phyloP scores from a whole-genome alignment of 2,329 filamentous ascomycete species.

The Monilinia vaccinii-corymbosi region DNA sequence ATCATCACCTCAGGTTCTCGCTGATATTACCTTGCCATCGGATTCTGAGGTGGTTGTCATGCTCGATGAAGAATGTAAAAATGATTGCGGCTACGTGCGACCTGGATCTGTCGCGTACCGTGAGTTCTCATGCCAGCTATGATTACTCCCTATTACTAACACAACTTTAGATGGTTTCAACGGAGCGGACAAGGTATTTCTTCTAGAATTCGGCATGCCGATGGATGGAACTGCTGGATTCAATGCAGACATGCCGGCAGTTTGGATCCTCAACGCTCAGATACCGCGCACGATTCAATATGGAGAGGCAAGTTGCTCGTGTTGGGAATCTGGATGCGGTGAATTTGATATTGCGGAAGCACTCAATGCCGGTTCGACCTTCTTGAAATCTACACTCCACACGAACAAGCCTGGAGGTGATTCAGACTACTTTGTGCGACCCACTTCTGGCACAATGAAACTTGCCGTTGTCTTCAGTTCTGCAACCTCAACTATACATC shows the following conservation, averaged over 20 bases:
- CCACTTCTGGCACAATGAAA: slow-evolving; percentile 49
- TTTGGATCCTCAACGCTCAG: slow-evolving; percentile 67
- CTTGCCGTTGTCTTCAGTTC: slow-evolving; percentile 54
- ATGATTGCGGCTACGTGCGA: slow-evolving; percentile 39
- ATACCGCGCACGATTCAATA: slow-evolving; percentile 67
- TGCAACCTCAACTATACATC: slow-evolving; percentile 41
- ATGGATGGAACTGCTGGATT: slow-evolving; percentile 39
- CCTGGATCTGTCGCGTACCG: slow-evolving; percentile 41
- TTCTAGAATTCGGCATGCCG: slow-evolving; percentile 68
- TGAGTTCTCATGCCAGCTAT: slow-evolving; percentile 26
- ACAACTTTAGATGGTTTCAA: slow-evolving; percentile 53
- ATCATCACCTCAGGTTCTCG: slow-evolving; percentile 39
- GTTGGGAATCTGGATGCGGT: slow-evolving; percentile 63
- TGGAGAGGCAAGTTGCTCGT: slow-evolving; percentile 52
- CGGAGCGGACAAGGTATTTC: slow-evolving; percentile 62
- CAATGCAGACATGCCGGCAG: slow-evolving; percentile 60
- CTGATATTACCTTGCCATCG: slow-evolving; percentile 40
- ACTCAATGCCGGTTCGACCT: slow-evolving; percentile 52
- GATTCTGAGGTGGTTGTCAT: slow-evolving; percentile 43
- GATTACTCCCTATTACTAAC: slow-evolving; percentile 12
- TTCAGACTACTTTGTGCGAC: slow-evolving; percentile 64
- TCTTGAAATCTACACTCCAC: slow-evolving; percentile 65
- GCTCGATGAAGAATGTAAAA: slow-evolving; percentile 39
- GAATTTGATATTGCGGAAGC: slow-evolving; percentile 72
- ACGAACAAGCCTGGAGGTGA: slow-evolving; percentile 53